A percentile compares a stretch with the other conserved stretches of the same genome.
Conservation (phyloP, 2,329 filamentous ascomycete genomes). For the Drechslerella coelobrocha region DNA sequence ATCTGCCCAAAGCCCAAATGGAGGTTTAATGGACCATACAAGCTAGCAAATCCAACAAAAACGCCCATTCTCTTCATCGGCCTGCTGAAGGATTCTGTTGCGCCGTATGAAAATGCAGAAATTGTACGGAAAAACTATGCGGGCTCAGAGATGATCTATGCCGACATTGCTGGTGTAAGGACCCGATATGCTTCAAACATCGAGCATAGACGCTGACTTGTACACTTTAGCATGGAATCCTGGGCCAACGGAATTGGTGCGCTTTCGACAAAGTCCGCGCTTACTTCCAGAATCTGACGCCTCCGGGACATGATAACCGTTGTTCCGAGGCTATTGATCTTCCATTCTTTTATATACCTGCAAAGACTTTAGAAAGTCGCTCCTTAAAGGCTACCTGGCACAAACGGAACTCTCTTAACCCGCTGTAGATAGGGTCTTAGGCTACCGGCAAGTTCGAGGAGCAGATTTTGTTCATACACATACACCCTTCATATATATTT, state of each 20-base stretch:
- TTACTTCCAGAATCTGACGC: slow-evolving; percentile 34
- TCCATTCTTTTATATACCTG: too few relatives aligned
- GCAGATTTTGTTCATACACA: too few relatives aligned
- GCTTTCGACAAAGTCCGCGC: slow-evolving; percentile 37
- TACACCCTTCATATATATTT: too few relatives aligned
- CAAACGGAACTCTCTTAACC: too few relatives aligned
- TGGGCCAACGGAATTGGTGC: slow-evolving; percentile 29
- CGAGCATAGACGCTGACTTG: too few relatives aligned
- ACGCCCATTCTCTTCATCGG: slow-evolving; percentile 38
- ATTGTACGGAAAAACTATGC: slow-evolving; percentile 10
- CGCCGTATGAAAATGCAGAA: slow-evolving; percentile 38
- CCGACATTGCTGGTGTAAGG: slow-evolving; percentile 46
- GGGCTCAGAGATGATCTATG: slow-evolving; percentile 44
- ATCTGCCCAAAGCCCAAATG: slow-evolving; percentile 32
- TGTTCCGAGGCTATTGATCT: too few relatives aligned
- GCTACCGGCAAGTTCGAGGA: too few relatives aligned
- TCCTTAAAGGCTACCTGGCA: too few relatives aligned
- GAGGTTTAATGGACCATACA: slow-evolving; percentile 27
- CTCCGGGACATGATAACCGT: slow-evolving; percentile 40
- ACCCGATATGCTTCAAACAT: slow-evolving; percentile 15
- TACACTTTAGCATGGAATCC: slow-evolving; percentile 37
- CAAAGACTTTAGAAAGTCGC: too few relatives aligned
- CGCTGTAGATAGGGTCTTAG: too few relatives aligned
- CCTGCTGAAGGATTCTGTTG: slow-evolving; percentile 28
- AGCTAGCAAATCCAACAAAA: slow-evolving; percentile 26